These are phyloP conservation scores for Pigoraptor vietnamica DNA, from an alignment of 78 protist genomes.

Conservation along the genomic window DNA sequence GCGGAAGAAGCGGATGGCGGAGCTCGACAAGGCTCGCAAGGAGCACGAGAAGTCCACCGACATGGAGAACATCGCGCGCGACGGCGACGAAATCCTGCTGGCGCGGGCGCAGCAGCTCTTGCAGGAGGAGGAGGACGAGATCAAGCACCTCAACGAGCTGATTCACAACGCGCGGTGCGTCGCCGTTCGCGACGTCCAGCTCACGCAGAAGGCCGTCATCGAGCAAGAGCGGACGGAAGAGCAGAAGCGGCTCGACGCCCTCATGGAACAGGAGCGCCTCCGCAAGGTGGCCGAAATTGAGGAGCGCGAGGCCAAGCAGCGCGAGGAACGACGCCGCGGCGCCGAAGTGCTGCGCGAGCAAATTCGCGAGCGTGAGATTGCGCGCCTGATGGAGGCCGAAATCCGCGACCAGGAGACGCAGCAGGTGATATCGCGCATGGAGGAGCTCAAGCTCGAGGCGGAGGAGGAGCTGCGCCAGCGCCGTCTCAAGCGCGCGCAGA, in stretches of 20 bases:
- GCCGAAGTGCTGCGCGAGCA: slow-evolving; percentile 46
- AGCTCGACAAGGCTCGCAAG: neutral
- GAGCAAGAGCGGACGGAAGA: slow-evolving; percentile 14
- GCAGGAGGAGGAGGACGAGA: slow-evolving; percentile 33
- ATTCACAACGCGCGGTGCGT: slow-evolving; percentile 40
- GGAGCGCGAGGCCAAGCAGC: slow-evolving; percentile 35
- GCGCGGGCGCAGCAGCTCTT: neutral
- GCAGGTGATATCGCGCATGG: slow-evolving; percentile 39
- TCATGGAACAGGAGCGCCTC: slow-evolving; percentile 53
- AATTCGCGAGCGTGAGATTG: slow-evolving; percentile 45
- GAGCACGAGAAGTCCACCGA: neutral
- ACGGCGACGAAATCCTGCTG: neutral
- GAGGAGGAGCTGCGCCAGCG: slow-evolving; percentile 28
- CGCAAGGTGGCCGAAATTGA: slow-evolving; percentile 19
- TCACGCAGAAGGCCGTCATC: slow-evolving; percentile 15
- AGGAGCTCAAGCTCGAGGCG: slow-evolving; percentile 14
- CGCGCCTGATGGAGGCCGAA: slow-evolving; percentile 28
- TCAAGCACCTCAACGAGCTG: slow-evolving; percentile 52
- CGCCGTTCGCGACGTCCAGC: slow-evolving; percentile 57
- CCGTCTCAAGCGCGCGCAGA: neutral
- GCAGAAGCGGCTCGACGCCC: slow-evolving; percentile 12
- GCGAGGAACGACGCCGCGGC: slow-evolving; percentile 25
- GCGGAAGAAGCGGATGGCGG: neutral
- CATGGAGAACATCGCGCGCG: neutral
- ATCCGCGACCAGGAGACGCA: slow-evolving; percentile 28